Evolutionary conservation across 768 basidiomycete genomes (phyloP), one percentile per base, ranked within the genome.

Genomic region (Sporobolomyces pararoseus): DNA sequence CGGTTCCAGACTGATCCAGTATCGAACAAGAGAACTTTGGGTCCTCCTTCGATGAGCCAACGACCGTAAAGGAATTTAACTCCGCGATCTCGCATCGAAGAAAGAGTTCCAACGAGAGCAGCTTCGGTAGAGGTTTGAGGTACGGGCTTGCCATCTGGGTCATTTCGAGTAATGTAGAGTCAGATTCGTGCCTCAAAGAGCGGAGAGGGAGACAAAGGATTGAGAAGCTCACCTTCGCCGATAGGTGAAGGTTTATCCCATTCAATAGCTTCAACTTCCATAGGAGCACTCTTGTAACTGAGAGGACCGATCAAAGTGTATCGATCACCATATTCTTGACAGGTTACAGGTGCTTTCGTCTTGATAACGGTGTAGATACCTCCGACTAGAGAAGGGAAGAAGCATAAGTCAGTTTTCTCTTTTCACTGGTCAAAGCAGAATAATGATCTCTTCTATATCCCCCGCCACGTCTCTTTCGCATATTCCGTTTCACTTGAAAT

Each of bases 301-400:
- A 99, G 86, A n/a, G 96, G 96, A 37, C 96, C 96, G 77, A 99
- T 90, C 79, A 99, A 87, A 75, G 88, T 90, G 83, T 95, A 96
- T 77, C 94, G 85, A 81, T 91, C 90, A 77, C 90, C 93, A 81
- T 89, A 98, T 81, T 98, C 96, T 65, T 87, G 86, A 78, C 94
- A 89, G 75, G 96, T 98, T 82, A 99, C 91, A 63, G 96, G 96
- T 65, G 96, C 93, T 79, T 99, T 99, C 59, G 96, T 98, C 83
- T 97, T 97, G 79, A 98, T 96, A 82, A 99, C 95, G 73, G 95
- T 97, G 84, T 97, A 97, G 81, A 97, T 97, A 71, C 95, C 95
- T 75, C 94, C 95, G 80, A 97, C 94, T 80, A 31, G 35, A 2
- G 62, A 25, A 29, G 17, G 34, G 25, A 51, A 27, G 17, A 29